These are phyloP conservation scores for Salix caprea DNA, from an alignment of 345 rosid species.

Conservation along the genomic window DNA sequence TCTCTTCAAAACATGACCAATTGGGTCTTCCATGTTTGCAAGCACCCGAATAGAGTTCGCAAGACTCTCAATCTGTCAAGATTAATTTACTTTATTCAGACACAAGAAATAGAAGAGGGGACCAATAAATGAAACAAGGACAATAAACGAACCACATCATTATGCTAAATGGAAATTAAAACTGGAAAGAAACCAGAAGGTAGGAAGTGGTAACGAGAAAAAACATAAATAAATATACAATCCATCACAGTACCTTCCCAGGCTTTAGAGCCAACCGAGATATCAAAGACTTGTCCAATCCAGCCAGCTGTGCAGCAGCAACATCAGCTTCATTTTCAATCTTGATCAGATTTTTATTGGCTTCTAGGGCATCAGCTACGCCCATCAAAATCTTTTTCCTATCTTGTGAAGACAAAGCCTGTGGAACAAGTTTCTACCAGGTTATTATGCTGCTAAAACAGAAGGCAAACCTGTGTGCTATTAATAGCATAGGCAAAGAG, in stretches of 20 bases:
- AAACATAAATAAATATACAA: not conserved
- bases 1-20: constrained; percentile 75
- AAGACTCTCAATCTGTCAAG: constrained; percentile 67
- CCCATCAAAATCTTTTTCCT: constrained; percentile 69
- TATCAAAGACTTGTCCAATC: constrained; percentile 72
- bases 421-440: constrained; percentile 18
- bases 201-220: not conserved
- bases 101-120: not conserved
- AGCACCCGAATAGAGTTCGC: constrained; percentile 72
- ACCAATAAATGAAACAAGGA: not conserved
- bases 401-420: constrained; percentile 69
- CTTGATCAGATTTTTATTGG: constrained; percentile 58
- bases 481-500: not conserved
- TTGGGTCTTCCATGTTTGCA: constrained; percentile 95
- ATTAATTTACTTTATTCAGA: constrained; percentile 12
- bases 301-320: constrained; percentile 65
- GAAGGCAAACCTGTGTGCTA: not conserved
- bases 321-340: constrained; percentile 81
- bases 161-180: not conserved
- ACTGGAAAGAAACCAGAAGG: not conserved
- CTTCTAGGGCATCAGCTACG: constrained; percentile 81
- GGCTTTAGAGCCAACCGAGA: constrained; percentile 79
- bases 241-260: constrained; percentile 52
- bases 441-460: constrained; percentile 10
- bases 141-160: not conserved